Conservation (phyloP, 2,329 filamentous ascomycete species). For the Aureobasidium leucospermi region DNA sequence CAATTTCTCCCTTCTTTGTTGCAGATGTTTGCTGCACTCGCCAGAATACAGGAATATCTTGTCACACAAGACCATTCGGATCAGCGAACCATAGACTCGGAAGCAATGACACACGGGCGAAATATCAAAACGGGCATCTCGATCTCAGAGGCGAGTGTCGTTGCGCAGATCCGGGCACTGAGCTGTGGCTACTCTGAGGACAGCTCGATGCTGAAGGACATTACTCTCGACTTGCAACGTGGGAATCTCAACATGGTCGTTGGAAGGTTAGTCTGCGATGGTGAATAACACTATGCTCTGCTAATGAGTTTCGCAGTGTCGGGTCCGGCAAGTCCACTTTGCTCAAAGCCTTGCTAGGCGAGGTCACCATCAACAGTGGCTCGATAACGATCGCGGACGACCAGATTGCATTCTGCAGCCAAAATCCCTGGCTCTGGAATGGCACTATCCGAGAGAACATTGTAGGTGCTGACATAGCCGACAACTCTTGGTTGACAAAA, state of each 20-base stretch:
- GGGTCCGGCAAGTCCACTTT: conserved; percentile 19
- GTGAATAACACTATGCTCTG: no score
- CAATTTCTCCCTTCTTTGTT: conserved; percentile 19
- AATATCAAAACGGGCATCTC: background rate
- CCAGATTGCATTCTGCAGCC: conserved; percentile 17
- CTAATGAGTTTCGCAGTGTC: conserved; percentile 10
- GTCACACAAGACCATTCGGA: conserved; percentile 13
- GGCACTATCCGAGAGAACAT: conserved; percentile 73
- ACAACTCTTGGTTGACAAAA: conserved; percentile 61
- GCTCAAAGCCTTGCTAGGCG: conserved; percentile 16
- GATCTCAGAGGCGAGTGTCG: background rate
- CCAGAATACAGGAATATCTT: conserved; percentile 20
- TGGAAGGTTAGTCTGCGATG: conserved; percentile 9
- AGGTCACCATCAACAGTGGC: conserved; percentile 12
- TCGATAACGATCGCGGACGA: conserved; percentile 9
- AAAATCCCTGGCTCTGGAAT: conserved; percentile 65
- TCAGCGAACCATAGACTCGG: background rate
- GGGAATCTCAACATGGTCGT: conserved; percentile 19
- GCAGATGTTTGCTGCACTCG: conserved; percentile 20
- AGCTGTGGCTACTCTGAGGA: conserved; percentile 14
- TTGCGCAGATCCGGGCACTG: background rate
- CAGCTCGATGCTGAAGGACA: conserved; percentile 6
- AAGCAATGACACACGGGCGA: background rate
- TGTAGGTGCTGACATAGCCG: conserved; percentile 64
- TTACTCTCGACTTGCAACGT: conserved; percentile 12